Evolutionary conservation across 495 filamentous ascomycete species (phyloP).

Genomic region (Arthonia radiata): DNA sequence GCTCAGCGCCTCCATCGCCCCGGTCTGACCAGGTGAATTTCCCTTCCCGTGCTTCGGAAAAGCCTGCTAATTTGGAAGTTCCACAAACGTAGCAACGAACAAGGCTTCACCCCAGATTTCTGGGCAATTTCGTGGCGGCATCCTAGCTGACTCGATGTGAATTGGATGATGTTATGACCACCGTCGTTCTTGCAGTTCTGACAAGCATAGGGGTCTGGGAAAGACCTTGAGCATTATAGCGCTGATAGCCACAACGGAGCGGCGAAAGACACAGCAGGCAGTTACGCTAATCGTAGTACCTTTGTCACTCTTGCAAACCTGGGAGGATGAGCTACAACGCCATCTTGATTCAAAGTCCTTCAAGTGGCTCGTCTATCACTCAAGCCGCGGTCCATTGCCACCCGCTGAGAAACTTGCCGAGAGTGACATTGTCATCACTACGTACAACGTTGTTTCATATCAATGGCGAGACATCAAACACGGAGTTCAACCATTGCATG

Average conservation of each 20-base stretch:
- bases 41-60: neutral
- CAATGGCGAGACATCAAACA: slow-evolving; percentile 10
- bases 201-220: slow-evolving; percentile 1
- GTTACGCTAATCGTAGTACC: slow-evolving; percentile 7
- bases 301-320: slow-evolving; percentile 12
- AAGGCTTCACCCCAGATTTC: slow-evolving; percentile 7
- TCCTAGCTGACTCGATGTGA: slow-evolving; percentile 20
- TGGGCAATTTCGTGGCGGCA: slow-evolving; percentile 13
- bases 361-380: slow-evolving; percentile 7
- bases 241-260: slow-evolving; percentile 16
- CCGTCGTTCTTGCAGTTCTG: slow-evolving; percentile 12
- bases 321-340: slow-evolving; percentile 13
- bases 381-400: slow-evolving; percentile 13
- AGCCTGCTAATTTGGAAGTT: slow-evolving; percentile 5
- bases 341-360: slow-evolving; percentile 7
- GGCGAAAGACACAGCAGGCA: slow-evolving; percentile 12
- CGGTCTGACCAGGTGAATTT: slow-evolving; percentile 4
- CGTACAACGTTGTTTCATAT: slow-evolving; percentile 16
- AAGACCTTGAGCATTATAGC: slow-evolving; percentile 3
- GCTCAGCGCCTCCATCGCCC: neutral
- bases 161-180: slow-evolving; percentile 18
- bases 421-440: slow-evolving; percentile 15
- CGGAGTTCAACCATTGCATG: slow-evolving; percentile 8
- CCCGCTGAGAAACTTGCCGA: slow-evolving; percentile 3
- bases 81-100: slow-evolving; percentile 11